Evolutionary conservation across 257 asterid genomes (phyloP).

Genomic region (Avicennia marina): DNA sequence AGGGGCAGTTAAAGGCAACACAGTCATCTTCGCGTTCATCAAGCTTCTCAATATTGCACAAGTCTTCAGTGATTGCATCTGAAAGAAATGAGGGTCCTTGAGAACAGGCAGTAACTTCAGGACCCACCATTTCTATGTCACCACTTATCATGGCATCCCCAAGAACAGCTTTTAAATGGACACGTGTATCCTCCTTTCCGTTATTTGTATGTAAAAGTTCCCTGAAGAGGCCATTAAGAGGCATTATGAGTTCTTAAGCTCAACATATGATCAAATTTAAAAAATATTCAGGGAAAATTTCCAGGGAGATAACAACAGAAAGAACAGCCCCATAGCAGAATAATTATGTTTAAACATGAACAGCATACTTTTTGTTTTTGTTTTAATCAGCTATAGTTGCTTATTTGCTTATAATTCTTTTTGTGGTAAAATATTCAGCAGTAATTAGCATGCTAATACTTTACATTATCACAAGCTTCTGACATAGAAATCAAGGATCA

Average conservation of each 20-base stretch:
- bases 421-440: too few relatives aligned
- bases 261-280: too few relatives aligned
- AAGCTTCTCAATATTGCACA: constrained; percentile 35
- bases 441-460: too few relatives aligned
- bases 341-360: too few relatives aligned
- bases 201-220: constrained; percentile 58
- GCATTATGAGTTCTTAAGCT: background rate
- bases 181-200: constrained; percentile 57
- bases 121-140: constrained; percentile 67
- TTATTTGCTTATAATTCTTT: too few relatives aligned
- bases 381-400: too few relatives aligned
- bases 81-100: constrained; percentile 68
- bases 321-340: background rate
- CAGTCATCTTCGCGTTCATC: constrained; percentile 24
- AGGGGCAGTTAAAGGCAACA: constrained; percentile 35
- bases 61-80: constrained; percentile 45
- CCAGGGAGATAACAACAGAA: background rate
- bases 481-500: too few relatives aligned
- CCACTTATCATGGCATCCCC: constrained; percentile 60
- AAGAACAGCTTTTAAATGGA: constrained; percentile 45
- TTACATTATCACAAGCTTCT: too few relatives aligned
- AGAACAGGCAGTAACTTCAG: constrained; percentile 60
- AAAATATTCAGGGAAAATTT: background rate
- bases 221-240: constrained; percentile 29
- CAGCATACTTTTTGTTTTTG: too few relatives aligned